These are phyloP conservation scores for Colletotrichum tropicicola DNA, from an alignment of 2,329 filamentous ascomycete species.

Conservation along the genomic window DNA sequence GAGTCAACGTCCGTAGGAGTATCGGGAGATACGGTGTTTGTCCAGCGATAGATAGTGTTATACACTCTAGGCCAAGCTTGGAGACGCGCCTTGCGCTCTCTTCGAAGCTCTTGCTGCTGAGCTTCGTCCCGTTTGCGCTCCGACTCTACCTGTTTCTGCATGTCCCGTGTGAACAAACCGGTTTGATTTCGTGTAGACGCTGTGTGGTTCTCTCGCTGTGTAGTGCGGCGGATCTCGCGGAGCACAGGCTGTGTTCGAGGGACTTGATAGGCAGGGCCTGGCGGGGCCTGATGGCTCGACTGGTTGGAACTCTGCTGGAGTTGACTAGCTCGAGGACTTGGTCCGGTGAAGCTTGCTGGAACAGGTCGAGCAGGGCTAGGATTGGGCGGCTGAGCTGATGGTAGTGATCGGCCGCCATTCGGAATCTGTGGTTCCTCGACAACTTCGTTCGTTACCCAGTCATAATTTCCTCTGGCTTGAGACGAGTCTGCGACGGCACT, in stretches of 20 bases:
- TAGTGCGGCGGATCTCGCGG: background rate
- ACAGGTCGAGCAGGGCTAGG: background rate
- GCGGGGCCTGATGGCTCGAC: too few relatives aligned
- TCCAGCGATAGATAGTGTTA: conserved; percentile 14
- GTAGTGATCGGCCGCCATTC: too few relatives aligned
- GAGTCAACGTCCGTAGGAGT: background rate
- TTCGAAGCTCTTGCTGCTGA: conserved; percentile 6
- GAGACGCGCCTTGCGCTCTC: conserved; percentile 10
- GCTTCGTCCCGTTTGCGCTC: conserved; percentile 9
- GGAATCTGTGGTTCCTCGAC: too few relatives aligned
- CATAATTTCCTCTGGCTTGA: too few relatives aligned
- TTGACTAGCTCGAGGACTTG: too few relatives aligned
- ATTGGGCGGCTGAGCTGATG: background rate
- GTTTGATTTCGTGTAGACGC: background rate
- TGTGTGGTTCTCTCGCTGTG: background rate
- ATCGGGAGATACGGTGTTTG: conserved; percentile 11
- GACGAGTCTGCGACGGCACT: too few relatives aligned
- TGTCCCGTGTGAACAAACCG: background rate
- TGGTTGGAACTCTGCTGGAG: too few relatives aligned
- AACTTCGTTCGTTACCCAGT: too few relatives aligned
- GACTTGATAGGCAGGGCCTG: too few relatives aligned
- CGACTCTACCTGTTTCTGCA: background rate
- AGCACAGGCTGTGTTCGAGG: too few relatives aligned
- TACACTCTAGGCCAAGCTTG: conserved; percentile 18
- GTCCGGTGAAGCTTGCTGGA: too few relatives aligned